These are phyloP conservation scores for Meyerozyma elateridarum DNA, from an alignment of 1,139 yeast genomes.

Conservation along the genomic window DNA sequence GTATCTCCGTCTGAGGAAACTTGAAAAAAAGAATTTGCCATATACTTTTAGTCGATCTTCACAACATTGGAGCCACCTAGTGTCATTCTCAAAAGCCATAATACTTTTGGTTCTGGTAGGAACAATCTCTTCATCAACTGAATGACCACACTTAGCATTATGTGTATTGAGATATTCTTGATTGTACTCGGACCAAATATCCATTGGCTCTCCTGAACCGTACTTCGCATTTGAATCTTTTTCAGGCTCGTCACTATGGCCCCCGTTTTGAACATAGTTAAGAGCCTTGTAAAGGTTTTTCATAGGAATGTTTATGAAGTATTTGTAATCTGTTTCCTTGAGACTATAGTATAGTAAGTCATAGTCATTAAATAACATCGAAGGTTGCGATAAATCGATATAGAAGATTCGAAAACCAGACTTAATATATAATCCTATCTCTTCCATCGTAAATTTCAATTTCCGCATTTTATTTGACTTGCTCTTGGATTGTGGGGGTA, in stretches of 20 bases:
- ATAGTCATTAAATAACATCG: conserved; percentile 39
- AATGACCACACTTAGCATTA: conserved; percentile 2
- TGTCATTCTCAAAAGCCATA: conserved; percentile 8
- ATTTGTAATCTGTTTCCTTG: conserved; percentile 37
- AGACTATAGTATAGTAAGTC: conserved; percentile 40
- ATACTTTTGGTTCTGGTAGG: conserved; percentile 3
- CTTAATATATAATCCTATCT: conserved; percentile 52
- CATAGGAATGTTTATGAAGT: conserved; percentile 39
- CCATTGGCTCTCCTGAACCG: conserved; percentile 31
- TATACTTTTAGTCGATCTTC: conserved; percentile 20
- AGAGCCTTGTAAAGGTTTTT: conserved; percentile 42
- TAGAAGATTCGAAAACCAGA: conserved; percentile 55
- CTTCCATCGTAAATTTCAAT: conserved; percentile 52
- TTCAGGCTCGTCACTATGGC: conserved; percentile 8
- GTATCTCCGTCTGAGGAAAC: conserved; percentile 30
- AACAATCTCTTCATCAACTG: background rate
- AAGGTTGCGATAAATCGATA: conserved; percentile 49
- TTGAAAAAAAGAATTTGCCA: conserved; percentile 34
- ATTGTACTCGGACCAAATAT: conserved; percentile 23
- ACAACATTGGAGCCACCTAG: conserved; percentile 9
- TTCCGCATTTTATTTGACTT: conserved; percentile 24
- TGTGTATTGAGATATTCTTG: conserved; percentile 11
- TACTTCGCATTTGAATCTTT: conserved; percentile 16
- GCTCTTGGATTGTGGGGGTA: conserved; percentile 13
- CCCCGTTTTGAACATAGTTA: conserved; percentile 31